Evolutionary conservation across 345 rosid genomes (phyloP), one percentile per base, ranked within the genome.

Genomic region (Eucalyptus globulus): DNA sequence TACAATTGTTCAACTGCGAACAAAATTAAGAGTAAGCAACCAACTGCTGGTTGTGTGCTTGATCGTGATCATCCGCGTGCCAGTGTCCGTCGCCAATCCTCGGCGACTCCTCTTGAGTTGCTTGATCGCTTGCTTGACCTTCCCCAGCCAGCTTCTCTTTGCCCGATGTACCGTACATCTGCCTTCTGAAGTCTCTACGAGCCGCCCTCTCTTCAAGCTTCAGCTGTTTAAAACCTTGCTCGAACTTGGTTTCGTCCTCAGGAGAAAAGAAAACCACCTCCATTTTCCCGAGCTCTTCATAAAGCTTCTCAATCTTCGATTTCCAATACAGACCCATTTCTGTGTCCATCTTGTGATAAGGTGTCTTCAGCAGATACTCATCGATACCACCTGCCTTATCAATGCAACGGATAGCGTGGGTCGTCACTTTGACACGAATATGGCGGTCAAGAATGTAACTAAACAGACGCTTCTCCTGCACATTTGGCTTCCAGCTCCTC

Each of bases 301-400:
- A 97, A 53, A 95, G 92, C 93, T 95, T 94, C 95, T 98, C 99
- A 8, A 98, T 94, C 93, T 97, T 97, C 76, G 98, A 90, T 93
- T 98, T 98, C 99, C 99, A 98, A 88, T 88, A 93, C 29, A 98
- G 94, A 87, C 99, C 99, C 94, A 95, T 93, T 90, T 97, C 98
- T 9, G 99, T 95, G 92, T 97, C 97, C 99, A 98, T 97, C 92
- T 97, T 97, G 29, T 96, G 94, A 93, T 97, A 98, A 11, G 99
- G 99, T 88, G 99, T 97, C 91, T 95, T 97, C 49, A 98, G 94
- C 89, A 98, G 91, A 92, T 98, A 98, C 94, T 98, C 99, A 67
- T 98, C 99, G n/a, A 97, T 94, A 37, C 99, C 99, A 80, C 98
- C 99, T 69, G 96, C 99, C 93, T 97, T 98, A 93, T 98, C 99